Evolutionary conservation across 179 eudicot species (phyloP).

Genomic region (Patellifolia procumbens): DNA sequence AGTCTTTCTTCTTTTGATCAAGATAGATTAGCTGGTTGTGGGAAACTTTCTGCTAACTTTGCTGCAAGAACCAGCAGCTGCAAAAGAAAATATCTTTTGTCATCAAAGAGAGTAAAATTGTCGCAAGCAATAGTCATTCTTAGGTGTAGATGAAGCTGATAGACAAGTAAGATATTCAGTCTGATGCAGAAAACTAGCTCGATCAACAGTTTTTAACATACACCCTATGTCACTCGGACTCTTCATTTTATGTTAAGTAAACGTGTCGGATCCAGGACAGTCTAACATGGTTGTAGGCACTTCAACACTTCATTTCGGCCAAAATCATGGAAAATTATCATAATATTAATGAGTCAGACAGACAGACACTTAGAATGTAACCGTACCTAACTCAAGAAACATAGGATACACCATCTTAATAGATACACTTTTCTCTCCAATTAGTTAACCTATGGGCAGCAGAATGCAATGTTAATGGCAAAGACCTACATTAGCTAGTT

Average conservation of each 20-base stretch:
- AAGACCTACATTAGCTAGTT: background rate
- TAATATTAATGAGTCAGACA: no score
- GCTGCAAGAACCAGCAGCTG: slow-evolving; percentile 15
- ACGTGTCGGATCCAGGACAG: no score
- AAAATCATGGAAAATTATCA: no score
- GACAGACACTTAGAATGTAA: no score
- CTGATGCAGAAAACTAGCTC: background rate
- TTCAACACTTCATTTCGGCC: no score
- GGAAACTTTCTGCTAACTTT: background rate
- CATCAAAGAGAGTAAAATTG: background rate
- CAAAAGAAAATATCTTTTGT: background rate
- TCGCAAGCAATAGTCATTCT: background rate
- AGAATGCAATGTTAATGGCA: background rate
- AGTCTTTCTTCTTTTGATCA: background rate
- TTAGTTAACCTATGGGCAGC: background rate
- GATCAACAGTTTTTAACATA: background rate
- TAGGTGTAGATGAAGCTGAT: background rate
- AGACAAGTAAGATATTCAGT: background rate
- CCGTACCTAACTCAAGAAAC: no score
- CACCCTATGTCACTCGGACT: no score
- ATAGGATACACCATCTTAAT: background rate
- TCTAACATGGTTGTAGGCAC: no score
- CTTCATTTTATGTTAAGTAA: no score
- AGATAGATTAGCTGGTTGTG: background rate
- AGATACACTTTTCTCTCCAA: background rate